These are phyloP conservation scores for Testicularia cyperi DNA, from an alignment of 1,284 basidiomycete species.

Conservation along the genomic window DNA sequence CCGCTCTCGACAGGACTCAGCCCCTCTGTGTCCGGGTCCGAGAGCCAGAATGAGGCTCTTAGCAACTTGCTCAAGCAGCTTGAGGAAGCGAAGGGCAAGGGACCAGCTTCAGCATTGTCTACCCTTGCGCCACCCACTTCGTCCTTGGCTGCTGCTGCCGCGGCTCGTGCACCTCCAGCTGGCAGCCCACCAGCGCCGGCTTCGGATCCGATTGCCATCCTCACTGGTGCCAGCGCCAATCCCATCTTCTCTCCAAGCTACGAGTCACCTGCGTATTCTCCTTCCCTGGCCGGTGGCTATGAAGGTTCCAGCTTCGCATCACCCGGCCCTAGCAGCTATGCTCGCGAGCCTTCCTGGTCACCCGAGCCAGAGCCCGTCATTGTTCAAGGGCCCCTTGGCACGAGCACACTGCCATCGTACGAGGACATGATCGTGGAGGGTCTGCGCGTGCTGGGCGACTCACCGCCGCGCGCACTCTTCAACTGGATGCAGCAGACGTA, in stretches of 20 bases:
- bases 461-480: conserved; percentile 49
- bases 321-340: not conserved
- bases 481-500: conserved; percentile 56
- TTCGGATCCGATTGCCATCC: conserved; percentile 28
- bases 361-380: conserved; percentile 29
- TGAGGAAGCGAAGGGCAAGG: conserved; percentile 23
- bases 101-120: conserved; percentile 6
- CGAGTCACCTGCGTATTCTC: too few relatives aligned
- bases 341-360: conserved; percentile 15
- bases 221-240: conserved; percentile 36
- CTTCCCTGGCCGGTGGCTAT: too few relatives aligned
- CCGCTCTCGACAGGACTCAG: too few relatives aligned
- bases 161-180: not conserved
- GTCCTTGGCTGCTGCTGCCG: not conserved
- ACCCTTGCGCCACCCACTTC: too few relatives aligned
- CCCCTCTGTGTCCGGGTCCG: too few relatives aligned
- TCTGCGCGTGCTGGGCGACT: conserved; percentile 40
- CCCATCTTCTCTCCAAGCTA: conserved; percentile 21
- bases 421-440: conserved; percentile 56
- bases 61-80: conserved; percentile 29
- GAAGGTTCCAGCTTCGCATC: not conserved
- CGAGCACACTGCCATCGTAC: conserved; percentile 50
- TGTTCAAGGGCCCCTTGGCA: conserved; percentile 36
- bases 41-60: too few relatives aligned
- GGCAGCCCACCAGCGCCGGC: not conserved